Evolutionary conservation across 2,329 filamentous ascomycete species (phyloP).

Genomic region (Macrophomina tecta): DNA sequence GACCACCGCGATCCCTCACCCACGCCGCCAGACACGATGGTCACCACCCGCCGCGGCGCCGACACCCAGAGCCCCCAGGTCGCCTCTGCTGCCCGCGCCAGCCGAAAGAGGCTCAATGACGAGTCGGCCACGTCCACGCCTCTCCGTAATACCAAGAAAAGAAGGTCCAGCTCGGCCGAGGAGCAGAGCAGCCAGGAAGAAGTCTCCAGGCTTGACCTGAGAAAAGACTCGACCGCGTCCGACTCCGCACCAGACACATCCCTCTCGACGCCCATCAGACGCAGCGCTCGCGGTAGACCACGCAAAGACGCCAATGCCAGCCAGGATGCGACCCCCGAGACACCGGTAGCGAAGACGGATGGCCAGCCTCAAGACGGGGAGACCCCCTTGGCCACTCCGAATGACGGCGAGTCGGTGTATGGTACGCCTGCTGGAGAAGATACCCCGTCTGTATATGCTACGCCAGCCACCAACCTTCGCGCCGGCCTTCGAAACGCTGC

Average conservation of each 20-base stretch:
- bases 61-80: constrained; percentile 24
- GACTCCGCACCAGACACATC: neutral
- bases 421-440: constrained; percentile 24
- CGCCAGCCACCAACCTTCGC: constrained; percentile 25
- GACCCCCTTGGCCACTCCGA: neutral
- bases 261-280: constrained; percentile 8
- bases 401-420: constrained; percentile 25
- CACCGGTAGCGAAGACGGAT: neutral
- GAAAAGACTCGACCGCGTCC: neutral
- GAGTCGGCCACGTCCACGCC: constrained; percentile 19
- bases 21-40: constrained; percentile 22
- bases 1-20: constrained; percentile 33
- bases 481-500: constrained; percentile 3
- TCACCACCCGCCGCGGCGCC: constrained; percentile 26
- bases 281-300: constrained; percentile 6
- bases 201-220: constrained; percentile 11
- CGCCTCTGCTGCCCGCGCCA: constrained; percentile 19
- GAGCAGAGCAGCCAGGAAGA: constrained; percentile 17
- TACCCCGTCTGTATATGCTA: constrained; percentile 26
- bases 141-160: constrained; percentile 22
- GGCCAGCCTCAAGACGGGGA: neutral
- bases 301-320: neutral
- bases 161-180: neutral
- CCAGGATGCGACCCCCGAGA: constrained; percentile 10
- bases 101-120: constrained; percentile 24